Conservation (phyloP, 75 land plant species). For the Picea sitchensis region DNA sequence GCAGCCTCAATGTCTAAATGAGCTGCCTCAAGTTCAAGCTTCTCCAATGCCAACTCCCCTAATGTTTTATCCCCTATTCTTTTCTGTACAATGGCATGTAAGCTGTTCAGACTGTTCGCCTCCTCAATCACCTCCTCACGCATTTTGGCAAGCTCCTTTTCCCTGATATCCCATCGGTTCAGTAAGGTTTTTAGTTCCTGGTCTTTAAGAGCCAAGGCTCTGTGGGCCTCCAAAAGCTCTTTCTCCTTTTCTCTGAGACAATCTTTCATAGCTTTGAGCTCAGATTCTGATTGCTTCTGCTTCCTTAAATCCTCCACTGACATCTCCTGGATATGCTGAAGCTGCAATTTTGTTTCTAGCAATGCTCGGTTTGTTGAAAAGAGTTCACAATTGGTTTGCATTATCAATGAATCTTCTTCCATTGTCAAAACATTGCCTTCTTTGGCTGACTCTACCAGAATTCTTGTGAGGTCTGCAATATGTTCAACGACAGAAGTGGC, state of each 20-base stretch:
- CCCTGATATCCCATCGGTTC: slow-evolving; percentile 46
- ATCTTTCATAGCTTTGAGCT: slow-evolving; percentile 52
- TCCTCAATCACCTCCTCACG: slow-evolving; percentile 47
- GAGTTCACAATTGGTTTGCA: slow-evolving; percentile 22
- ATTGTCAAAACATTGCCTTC: slow-evolving; percentile 12
- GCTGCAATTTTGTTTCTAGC: slow-evolving; percentile 23
- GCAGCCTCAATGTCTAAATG: slow-evolving; percentile 72
- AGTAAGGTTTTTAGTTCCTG: slow-evolving; percentile 50
- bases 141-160: slow-evolving; percentile 47
- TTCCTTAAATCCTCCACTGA: slow-evolving; percentile 14
- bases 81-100: slow-evolving; percentile 39
- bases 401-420: slow-evolving; percentile 13
- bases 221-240: slow-evolving; percentile 53
- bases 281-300: slow-evolving; percentile 43
- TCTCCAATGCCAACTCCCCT: slow-evolving; percentile 56
- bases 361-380: slow-evolving; percentile 30
- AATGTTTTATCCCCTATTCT: slow-evolving; percentile 35
- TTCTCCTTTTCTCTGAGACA: slow-evolving; percentile 47
- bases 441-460: slow-evolving; percentile 48
- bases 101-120: slow-evolving; percentile 32
- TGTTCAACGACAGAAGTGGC: slow-evolving; percentile 58
- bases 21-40: slow-evolving; percentile 62
- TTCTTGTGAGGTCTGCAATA: slow-evolving; percentile 62
- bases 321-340: slow-evolving; percentile 21
- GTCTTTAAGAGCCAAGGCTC: slow-evolving; percentile 59